These are phyloP conservation scores for Strobilomyces confusus DNA, from an alignment of 768 basidiomycete species.

Conservation along the genomic window DNA sequence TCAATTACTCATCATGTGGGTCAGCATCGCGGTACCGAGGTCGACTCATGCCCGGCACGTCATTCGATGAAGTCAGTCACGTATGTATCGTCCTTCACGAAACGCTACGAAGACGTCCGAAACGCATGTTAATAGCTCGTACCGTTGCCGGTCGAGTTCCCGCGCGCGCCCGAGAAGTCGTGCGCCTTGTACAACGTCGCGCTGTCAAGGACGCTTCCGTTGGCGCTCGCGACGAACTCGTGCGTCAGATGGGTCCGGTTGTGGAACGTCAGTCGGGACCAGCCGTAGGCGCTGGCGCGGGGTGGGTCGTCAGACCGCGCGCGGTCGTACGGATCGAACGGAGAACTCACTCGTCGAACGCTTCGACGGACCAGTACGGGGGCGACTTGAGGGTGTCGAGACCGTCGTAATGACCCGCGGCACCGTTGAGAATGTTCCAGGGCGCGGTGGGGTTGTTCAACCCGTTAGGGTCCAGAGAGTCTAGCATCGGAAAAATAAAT, in stretches of 20 bases:
- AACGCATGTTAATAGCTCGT: too few relatives aligned
- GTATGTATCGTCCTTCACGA: too few relatives aligned
- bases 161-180: slow-evolving; percentile 1
- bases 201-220: slow-evolving; percentile 23
- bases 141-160: too few relatives aligned
- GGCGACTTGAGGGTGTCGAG: slow-evolving; percentile 12
- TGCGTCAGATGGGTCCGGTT: slow-evolving; percentile 29
- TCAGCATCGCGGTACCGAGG: too few relatives aligned
- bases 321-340: background rate
- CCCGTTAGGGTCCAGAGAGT: slow-evolving; percentile 18
- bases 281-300: slow-evolving; percentile 18
- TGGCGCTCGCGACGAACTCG: slow-evolving; percentile 28
- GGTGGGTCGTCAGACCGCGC: background rate
- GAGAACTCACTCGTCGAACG: slow-evolving; percentile 12
- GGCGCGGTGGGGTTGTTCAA: slow-evolving; percentile 23
- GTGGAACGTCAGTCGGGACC: slow-evolving; percentile 29
- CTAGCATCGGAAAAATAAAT: slow-evolving; percentile 1
- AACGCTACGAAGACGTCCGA: too few relatives aligned
- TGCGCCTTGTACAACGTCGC: slow-evolving; percentile 26
- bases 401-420: slow-evolving; percentile 28
- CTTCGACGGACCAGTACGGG: slow-evolving; percentile 8
- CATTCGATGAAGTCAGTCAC: too few relatives aligned
- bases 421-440: slow-evolving; percentile 28
- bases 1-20: too few relatives aligned
- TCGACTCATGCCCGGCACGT: too few relatives aligned